These are phyloP conservation scores for Drechslerella dactyloides DNA, from an alignment of 2,329 filamentous ascomycete species.

Conservation along the genomic window DNA sequence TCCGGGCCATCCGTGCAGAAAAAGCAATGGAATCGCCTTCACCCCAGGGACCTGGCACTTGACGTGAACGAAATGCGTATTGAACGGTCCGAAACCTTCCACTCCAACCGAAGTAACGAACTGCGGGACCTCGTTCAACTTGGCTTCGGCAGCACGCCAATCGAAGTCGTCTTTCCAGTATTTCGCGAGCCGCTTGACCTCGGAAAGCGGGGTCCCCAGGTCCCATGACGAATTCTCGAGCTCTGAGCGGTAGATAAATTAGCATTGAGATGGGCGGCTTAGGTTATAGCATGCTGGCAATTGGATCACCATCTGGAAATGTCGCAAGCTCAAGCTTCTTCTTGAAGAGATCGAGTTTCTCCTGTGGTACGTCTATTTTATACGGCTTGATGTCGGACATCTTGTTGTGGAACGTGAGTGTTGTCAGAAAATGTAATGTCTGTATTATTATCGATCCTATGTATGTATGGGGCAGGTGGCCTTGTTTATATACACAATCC, in stretches of 20 bases:
- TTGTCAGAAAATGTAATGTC: too few relatives aligned
- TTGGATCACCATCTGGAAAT: constrained; percentile 28
- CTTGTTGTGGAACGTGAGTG: neutral
- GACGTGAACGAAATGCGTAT: constrained; percentile 56
- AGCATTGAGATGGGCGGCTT: too few relatives aligned
- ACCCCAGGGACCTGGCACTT: constrained; percentile 50
- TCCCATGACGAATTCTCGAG: constrained; percentile 27
- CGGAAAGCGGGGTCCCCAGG: constrained; percentile 33
- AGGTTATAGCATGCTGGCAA: neutral
- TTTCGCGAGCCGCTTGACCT: constrained; percentile 33
- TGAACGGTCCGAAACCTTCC: constrained; percentile 43
- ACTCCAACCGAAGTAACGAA: constrained; percentile 55
- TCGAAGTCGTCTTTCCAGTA: constrained; percentile 56
- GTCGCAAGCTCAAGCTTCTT: constrained; percentile 34
- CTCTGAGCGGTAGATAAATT: constrained; percentile 16
- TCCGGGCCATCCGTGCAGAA: constrained; percentile 61
- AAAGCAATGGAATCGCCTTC: constrained; percentile 59
- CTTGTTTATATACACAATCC: too few relatives aligned
- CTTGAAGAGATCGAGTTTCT: constrained; percentile 31
- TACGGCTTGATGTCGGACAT: constrained; percentile 37
- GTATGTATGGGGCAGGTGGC: too few relatives aligned
- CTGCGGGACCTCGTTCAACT: constrained; percentile 56
- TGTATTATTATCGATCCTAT: too few relatives aligned
- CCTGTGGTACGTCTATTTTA: constrained; percentile 25
- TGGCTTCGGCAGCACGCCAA: constrained; percentile 55